These are phyloP conservation scores for Aspergillus sp. DNA, from an alignment of 2,329 filamentous ascomycete species.

Conservation along the genomic window DNA sequence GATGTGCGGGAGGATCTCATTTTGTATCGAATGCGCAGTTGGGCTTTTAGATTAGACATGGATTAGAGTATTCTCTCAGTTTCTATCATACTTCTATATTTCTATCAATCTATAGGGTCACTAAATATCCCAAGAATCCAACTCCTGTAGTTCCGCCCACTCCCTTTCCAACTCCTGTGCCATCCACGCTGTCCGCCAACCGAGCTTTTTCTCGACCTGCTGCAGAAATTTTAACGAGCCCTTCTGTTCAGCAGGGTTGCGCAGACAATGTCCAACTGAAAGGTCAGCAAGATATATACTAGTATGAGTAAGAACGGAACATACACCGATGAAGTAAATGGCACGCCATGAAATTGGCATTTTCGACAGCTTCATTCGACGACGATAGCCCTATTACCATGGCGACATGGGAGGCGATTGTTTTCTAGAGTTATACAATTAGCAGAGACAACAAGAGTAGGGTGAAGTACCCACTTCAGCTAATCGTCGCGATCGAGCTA, in stretches of 20 bases:
- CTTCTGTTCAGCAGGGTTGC: slow-evolving; percentile 19
- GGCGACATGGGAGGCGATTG: slow-evolving; percentile 23
- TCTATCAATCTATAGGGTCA: neutral
- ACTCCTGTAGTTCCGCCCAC: slow-evolving; percentile 22
- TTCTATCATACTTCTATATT: neutral
- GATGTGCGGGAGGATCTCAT: slow-evolving; percentile 60
- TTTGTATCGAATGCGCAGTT: slow-evolving; percentile 40
- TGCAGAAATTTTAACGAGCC: slow-evolving; percentile 23
- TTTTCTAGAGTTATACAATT: slow-evolving; percentile 13
- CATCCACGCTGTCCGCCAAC: slow-evolving; percentile 30
- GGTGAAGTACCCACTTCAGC: slow-evolving; percentile 18
- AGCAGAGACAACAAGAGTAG: neutral
- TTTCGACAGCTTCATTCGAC: slow-evolving; percentile 30
- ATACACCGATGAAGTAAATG: slow-evolving; percentile 29
- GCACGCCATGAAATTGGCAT: slow-evolving; percentile 30
- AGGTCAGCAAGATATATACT: neutral
- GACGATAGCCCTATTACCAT: slow-evolving; percentile 27
- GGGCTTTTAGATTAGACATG: neutral
- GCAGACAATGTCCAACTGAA: slow-evolving; percentile 29
- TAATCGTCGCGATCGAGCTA: slow-evolving; percentile 18
- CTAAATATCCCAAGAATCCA: slow-evolving; percentile 9
- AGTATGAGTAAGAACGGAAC: slow-evolving; percentile 2
- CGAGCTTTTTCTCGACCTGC: slow-evolving; percentile 21
- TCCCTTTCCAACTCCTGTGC: slow-evolving; percentile 20
- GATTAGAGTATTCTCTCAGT: neutral